Percentiles rank a stretch among this genome's conserved stretches.
phyloP scores from a whole-genome alignment of 169 alveolate species.

The Cryptosporidium tyzzeri region DNA sequence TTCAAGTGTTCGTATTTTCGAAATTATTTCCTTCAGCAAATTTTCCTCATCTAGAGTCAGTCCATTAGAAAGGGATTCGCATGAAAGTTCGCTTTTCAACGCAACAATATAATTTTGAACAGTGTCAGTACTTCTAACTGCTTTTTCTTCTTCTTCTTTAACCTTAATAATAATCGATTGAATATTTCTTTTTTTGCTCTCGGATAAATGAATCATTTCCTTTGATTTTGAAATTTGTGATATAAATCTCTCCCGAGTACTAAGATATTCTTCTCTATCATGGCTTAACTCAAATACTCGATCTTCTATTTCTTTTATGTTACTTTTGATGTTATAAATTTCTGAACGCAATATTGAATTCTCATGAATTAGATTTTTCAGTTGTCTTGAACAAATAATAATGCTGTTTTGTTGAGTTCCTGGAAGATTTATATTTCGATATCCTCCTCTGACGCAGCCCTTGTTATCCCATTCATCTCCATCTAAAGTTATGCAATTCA shows the following conservation, averaged over 20 bases:
- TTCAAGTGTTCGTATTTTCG: slow-evolving; percentile 16
- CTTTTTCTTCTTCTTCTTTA: slow-evolving; percentile 52
- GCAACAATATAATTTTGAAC: slow-evolving; percentile 34
- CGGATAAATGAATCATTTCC: slow-evolving; percentile 66
- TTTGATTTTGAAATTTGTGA: slow-evolving; percentile 45
- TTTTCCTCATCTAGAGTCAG: slow-evolving; percentile 15
- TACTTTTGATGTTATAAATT: background rate
- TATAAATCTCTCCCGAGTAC: slow-evolving; percentile 9
- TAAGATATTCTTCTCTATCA: slow-evolving; percentile 20
- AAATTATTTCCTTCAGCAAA: slow-evolving; percentile 14
- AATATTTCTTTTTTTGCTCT: slow-evolving; percentile 40
- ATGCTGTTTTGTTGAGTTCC: slow-evolving; percentile 10
- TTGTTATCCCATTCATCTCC: slow-evolving; percentile 73
- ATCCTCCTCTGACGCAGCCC: slow-evolving; percentile 67
- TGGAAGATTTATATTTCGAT: slow-evolving; percentile 5
- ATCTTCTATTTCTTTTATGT: slow-evolving; percentile 26
- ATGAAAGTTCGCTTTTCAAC: slow-evolving; percentile 14
- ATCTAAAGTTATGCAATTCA: slow-evolving; percentile 62
- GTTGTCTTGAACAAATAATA: background rate
- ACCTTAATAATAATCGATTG: slow-evolving; percentile 39
- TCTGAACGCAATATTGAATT: background rate
- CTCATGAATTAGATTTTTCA: slow-evolving; percentile 15
- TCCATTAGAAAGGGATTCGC: slow-evolving; percentile 50
- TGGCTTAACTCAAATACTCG: background rate
- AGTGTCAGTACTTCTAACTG: slow-evolving; percentile 15